Percentiles rank a stretch among this genome's conserved stretches.
Conservation (phyloP, 2,329 filamentous ascomycete genomes). For the Pestalotiopsis sp. region DNA sequence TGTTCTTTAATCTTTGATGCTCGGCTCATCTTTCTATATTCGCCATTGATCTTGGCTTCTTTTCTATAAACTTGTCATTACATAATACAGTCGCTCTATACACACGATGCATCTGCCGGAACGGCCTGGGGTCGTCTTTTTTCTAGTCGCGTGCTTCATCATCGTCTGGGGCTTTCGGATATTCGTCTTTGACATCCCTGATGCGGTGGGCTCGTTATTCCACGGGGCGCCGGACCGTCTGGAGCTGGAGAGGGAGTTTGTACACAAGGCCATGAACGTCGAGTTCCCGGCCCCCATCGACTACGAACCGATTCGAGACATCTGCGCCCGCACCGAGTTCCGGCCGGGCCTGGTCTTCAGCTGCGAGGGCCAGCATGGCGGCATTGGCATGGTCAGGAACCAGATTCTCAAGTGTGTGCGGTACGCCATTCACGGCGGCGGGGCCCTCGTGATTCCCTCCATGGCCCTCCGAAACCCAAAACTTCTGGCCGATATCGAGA, state of each 20-base stretch:
- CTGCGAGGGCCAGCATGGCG: constrained; percentile 42
- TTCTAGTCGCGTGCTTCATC: constrained; percentile 15
- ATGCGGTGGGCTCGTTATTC: constrained; percentile 16
- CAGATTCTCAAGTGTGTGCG: constrained; percentile 44
- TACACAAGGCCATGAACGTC: constrained; percentile 30
- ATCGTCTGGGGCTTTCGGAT: constrained; percentile 18
- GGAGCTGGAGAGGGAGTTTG: constrained; percentile 22
- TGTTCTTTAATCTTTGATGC: background rate
- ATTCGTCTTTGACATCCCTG: constrained; percentile 17
- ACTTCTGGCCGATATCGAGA: constrained; percentile 35
- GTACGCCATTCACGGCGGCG: constrained; percentile 41
- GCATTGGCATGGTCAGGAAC: constrained; percentile 42
- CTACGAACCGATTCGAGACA: constrained; percentile 34
- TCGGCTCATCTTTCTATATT: constrained; percentile 3
- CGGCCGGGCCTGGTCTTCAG: constrained; percentile 39
- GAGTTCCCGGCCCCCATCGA: constrained; percentile 39
- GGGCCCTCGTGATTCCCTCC: constrained; percentile 37
- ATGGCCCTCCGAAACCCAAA: constrained; percentile 37
- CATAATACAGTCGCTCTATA: background rate
- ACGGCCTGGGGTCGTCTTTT: constrained; percentile 17
- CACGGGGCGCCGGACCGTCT: constrained; percentile 16
- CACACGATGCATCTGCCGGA: constrained; percentile 1
- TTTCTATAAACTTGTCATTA: background rate
- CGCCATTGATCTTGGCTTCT: background rate
- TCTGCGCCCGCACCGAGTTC: constrained; percentile 36